Evolutionary conservation across 2,329 filamentous ascomycete genomes (phyloP), one percentile per base, ranked within the genome.

Genomic region (Phyllosticta citribraziliensis): DNA sequence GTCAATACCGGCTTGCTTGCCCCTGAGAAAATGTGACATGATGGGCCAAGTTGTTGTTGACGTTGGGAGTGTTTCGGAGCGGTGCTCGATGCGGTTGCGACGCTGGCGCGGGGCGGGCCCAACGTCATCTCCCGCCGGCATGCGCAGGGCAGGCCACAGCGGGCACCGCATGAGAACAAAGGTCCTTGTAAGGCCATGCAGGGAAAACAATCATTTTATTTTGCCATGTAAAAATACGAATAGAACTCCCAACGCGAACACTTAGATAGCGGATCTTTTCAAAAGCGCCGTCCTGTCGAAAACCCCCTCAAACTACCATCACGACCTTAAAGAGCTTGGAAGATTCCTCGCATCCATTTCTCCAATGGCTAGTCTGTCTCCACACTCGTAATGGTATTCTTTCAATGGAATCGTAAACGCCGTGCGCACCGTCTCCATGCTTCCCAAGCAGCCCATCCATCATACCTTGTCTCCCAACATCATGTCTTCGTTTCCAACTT

Each of bases 1-100:
- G 72, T 91, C 88, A 68, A 99, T 88, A 70, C 94, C 94, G 62
- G 91, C 85, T 81, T 97, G 94, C 81, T 96, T 97, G 68, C 89
- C 88, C 72, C 94, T 83, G 65, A 99, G 79, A 72, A 97, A 93
- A 68, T 88, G 85, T 60, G 92, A 86, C 92, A 97, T 97, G 62
- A 61, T 68, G 69, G 22, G 27, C 55, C 25, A 33, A 53, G 52
- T 53, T 53, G 52, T 53, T 22, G 52, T 22, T 27, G 52, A 19
- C 24, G 52, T 22, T 53, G 20, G 19, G 52, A 20, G 51, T 20
- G 20, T 53, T 53, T 11, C 52, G 20, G 19, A 12, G 20, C 19
- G 52, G 10, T 24, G 52, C 20, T 24, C 20, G 52, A 27, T 53
- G 52, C 52, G 20, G 52, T 47, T 47, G 52, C 52, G 20, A 27